Base-by-base conservation (phyloP, 2,329 filamentous ascomycete species). In the Fusarium proliferatum region DNA sequence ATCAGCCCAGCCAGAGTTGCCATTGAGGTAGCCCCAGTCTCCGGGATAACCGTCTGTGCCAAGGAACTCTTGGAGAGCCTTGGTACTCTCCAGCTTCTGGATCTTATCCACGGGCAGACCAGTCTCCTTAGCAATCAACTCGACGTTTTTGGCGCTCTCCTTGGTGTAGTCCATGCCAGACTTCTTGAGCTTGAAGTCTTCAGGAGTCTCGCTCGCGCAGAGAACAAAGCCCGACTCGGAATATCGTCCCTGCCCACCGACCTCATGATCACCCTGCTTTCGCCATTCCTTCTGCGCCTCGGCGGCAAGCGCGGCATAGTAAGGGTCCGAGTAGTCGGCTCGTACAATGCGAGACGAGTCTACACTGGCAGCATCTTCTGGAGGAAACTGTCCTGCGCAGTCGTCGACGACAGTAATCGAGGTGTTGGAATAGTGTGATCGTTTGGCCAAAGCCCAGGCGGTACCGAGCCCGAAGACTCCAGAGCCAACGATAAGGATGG, bases 251-350 rank as follows among this genome's bases (percentile, higher is more conserved):
- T 90, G 84, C 16, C 87, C 88, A 61, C 90, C 92, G 56, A 91
- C 84, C 28, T 88, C 85, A 9, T 86, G 82, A 38, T 87, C 83
- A 62, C 85, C 89, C 76, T 81, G 81, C 80, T 88, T 88, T 76
- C 92, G 89, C 93, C 91, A 96, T 79, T 88, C 85, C 23, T 86
- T 82, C 78, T 94, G 93, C 3, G 95, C 94, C 41, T 89, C 85
- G 23, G 89, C 87, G 26, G 92, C 94, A 51, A 98, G 89, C 21
- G 86, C 84, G 10, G 94, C 89, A 82, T 98, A 98, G 28, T 91
- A 88, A 1, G 89, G 84, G 79, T 96, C 91, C 9, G 93, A 91
- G 79, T 98, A 98, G 86, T 98, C 96, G 57, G 89, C 84, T 64
- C 91, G 87, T 72, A 92, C 86, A 75, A 92, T 91, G 73, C 90